Evolutionary conservation across 139 green algal genomes (phyloP).

Genomic region (Volvox reticuliferus): DNA sequence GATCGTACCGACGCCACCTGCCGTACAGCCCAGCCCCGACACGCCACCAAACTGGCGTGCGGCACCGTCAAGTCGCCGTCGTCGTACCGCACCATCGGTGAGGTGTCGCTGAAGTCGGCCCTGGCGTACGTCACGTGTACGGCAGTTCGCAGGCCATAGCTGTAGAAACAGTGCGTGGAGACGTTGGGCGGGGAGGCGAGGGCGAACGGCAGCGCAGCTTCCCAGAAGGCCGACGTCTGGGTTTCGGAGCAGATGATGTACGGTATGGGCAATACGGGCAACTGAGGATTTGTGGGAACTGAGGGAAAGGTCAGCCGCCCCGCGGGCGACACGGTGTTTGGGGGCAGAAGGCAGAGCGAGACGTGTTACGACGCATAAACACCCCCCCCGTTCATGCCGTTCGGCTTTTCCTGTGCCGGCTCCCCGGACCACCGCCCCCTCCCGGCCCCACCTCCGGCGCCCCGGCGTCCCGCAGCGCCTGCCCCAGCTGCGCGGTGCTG

Average conservation of each 20-base stretch:
- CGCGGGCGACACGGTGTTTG: too few species aligned
- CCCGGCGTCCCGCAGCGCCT: constrained; percentile 32
- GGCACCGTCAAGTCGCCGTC: constrained; percentile 42
- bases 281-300: too few species aligned
- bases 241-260: too few species aligned
- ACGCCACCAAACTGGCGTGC: constrained; percentile 25
- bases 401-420: too few species aligned
- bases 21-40: neutral
- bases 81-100: neutral
- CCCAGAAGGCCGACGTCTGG: constrained; percentile 34
- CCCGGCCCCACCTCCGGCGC: constrained; percentile 22
- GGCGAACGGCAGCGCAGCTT: neutral
- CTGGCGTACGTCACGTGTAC: neutral
- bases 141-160: constrained; percentile 19
- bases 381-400: too few species aligned
- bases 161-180: constrained; percentile 46
- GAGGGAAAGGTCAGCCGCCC: too few species aligned
- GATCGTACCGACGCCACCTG: constrained; percentile 5
- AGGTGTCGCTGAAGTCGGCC: constrained; percentile 9
- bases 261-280: too few species aligned
- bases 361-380: too few species aligned
- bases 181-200: constrained; percentile 17
- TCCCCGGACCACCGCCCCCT: neutral
- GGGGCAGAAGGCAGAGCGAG: too few species aligned
- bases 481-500: constrained; percentile 11